phyloP scores from a whole-genome alignment of 257 asterid genomes.

The Ballota nigra region DNA sequence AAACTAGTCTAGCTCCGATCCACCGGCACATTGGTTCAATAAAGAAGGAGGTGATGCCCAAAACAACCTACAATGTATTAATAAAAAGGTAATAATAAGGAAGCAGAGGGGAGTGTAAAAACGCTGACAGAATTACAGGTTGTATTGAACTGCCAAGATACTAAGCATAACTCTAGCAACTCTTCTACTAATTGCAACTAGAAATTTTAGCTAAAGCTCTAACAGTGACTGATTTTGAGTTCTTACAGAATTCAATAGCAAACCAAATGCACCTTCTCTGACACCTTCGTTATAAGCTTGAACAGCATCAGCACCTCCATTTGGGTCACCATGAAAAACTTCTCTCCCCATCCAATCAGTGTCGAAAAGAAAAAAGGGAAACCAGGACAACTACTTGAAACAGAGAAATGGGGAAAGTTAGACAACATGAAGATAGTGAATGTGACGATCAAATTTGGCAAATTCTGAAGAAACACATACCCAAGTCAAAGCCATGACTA shows the following conservation, averaged over 20 bases:
- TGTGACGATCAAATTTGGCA: not conserved
- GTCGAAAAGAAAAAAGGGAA: conserved; percentile 96
- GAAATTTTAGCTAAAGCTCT: conserved; percentile 24
- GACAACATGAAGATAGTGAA: conserved; percentile 5
- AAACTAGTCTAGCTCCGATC: conserved; percentile 82
- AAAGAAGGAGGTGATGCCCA: conserved; percentile 80
- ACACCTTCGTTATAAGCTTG: conserved; percentile 92
- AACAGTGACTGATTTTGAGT: conserved; percentile 53
- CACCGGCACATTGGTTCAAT: conserved; percentile 85
- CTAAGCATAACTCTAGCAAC: not conserved
- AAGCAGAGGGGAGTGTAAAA: not conserved
- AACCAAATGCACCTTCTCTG: conserved; percentile 99
- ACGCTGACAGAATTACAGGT: no score
- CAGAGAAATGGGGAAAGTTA: conserved; percentile 15
- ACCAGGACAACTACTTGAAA: conserved; percentile 83
- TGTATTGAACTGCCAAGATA: no score
- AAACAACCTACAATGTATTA: conserved; percentile 63
- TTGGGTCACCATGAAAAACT: conserved; percentile 96
- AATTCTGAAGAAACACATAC: conserved; percentile 38
- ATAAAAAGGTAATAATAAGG: not conserved
- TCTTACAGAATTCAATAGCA: conserved; percentile 99
- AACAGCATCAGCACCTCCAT: conserved; percentile 66
- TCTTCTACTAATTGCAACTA: conserved; percentile 2
- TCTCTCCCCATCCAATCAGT: conserved; percentile 99
- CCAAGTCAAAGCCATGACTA: conserved; percentile 99